Conservation (phyloP, 2,329 filamentous ascomycete species). For the Zarea fungicola region DNA sequence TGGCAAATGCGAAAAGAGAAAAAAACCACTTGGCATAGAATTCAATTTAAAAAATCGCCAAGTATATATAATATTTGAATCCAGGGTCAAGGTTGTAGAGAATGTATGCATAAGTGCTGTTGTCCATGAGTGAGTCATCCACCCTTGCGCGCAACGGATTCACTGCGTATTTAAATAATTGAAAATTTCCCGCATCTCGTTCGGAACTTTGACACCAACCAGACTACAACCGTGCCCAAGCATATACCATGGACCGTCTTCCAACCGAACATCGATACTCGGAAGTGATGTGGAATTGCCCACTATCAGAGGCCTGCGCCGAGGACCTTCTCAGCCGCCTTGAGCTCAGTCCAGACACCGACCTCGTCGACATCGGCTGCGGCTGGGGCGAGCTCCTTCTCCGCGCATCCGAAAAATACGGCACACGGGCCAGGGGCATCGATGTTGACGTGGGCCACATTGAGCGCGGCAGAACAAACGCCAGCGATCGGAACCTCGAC, state of each 20-base stretch:
- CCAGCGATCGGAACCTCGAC: neutral
- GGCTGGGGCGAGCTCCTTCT: constrained; percentile 18
- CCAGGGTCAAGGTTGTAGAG: too few species aligned
- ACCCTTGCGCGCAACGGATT: too few species aligned
- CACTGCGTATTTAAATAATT: too few species aligned
- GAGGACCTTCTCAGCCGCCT: neutral
- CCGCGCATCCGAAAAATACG: neutral
- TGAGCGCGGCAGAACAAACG: neutral
- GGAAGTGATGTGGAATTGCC: constrained; percentile 7
- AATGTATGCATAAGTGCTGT: too few species aligned
- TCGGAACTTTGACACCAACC: too few species aligned
- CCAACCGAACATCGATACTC: neutral
- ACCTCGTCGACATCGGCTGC: constrained; percentile 15
- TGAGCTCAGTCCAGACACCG: neutral
- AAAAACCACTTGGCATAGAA: too few species aligned
- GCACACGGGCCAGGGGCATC: constrained; percentile 7
- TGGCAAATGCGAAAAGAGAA: too few species aligned
- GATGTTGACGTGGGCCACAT: constrained; percentile 12
- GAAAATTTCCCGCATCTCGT: too few species aligned
- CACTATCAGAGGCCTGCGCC: neutral
- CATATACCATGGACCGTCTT: neutral
- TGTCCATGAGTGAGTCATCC: too few species aligned
- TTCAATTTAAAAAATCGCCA: too few species aligned
- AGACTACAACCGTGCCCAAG: neutral
- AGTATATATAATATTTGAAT: too few species aligned